These are phyloP conservation scores for Lipomyces orientalis DNA, from an alignment of 805 yeast genomes.

Conservation along the genomic window DNA sequence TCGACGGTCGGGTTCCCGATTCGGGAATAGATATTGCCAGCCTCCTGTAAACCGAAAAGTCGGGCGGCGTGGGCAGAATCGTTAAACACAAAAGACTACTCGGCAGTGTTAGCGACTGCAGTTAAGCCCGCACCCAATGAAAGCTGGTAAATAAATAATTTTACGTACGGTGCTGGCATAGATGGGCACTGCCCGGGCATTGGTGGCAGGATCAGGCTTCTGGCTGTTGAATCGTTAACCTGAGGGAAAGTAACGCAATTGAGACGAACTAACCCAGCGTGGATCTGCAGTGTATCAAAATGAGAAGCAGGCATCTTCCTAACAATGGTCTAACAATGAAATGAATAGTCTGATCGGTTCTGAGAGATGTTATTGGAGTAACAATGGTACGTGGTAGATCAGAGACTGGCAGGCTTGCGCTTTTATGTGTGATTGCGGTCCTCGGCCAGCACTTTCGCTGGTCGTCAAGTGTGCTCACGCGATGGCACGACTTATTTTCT, in stretches of 20 bases:
- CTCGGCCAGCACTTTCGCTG: neutral
- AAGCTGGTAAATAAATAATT: neutral
- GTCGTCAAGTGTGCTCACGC: neutral
- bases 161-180: slow-evolving; percentile 69
- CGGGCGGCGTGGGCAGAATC: slow-evolving; percentile 92
- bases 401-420: neutral
- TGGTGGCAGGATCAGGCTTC: slow-evolving; percentile 63
- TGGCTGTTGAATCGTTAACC: slow-evolving; percentile 48
- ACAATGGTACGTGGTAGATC: neutral
- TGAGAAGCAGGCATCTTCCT: slow-evolving; percentile 47
- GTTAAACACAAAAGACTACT: slow-evolving; percentile 77
- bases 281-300: slow-evolving; percentile 90
- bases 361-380: too few relatives aligned
- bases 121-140: neutral
- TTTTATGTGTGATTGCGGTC: neutral
- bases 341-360: neutral
- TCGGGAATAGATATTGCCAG: slow-evolving; percentile 88
- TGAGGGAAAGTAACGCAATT: neutral
- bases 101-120: neutral
- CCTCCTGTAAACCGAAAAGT: slow-evolving; percentile 79
- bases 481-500: neutral
- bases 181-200: slow-evolving; percentile 90
- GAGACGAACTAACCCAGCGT: slow-evolving; percentile 65
- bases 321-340: neutral
- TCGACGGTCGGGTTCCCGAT: slow-evolving; percentile 92